A percentile compares a stretch with the other conserved stretches of the same genome.
These are phyloP conservation scores for Allantophomopsis lycopodina DNA, from an alignment of 2,329 filamentous ascomycete genomes.

Conservation along the genomic window DNA sequence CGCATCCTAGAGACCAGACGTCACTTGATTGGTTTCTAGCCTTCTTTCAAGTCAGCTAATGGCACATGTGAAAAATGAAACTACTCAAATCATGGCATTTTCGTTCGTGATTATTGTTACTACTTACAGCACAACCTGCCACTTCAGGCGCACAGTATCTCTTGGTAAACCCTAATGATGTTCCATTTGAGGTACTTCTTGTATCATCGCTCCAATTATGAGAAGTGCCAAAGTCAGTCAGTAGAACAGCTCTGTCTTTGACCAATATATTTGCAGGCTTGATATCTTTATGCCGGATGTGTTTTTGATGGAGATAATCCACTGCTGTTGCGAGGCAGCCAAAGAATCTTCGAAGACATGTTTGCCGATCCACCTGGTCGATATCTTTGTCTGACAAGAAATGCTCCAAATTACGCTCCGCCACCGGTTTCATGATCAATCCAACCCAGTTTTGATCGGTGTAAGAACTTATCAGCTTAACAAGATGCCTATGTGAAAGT, in stretches of 20 bases:
- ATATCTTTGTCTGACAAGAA: too few relatives aligned
- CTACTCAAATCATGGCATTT: too few relatives aligned
- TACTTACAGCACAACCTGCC: not conserved
- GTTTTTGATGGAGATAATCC: not conserved
- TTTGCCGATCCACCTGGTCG: too few relatives aligned
- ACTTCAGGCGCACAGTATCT: conserved; percentile 4
- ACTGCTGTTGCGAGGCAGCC: conserved; percentile 4
- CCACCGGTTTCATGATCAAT: not conserved
- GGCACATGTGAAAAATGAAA: too few relatives aligned
- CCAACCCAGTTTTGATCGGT: not conserved
- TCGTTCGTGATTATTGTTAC: too few relatives aligned
- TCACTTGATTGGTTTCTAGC: conserved; percentile 1
- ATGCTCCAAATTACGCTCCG: not conserved
- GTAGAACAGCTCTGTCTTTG: not conserved
- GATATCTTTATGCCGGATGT: conserved; percentile 1
- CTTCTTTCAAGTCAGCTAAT: too few relatives aligned
- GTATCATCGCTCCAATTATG: not conserved
- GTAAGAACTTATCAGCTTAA: too few relatives aligned
- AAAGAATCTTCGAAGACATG: too few relatives aligned
- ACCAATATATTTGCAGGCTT: conserved; percentile 2
- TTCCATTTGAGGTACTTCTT: not conserved
- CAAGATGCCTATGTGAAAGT: too few relatives aligned
- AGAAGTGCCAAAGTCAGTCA: conserved; percentile 3
- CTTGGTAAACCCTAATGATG: not conserved
- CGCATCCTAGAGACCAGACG: conserved; percentile 6